Evolutionary conservation across 108 stramenopile genomes (phyloP).

Genomic region (Tribonema minus): DNA sequence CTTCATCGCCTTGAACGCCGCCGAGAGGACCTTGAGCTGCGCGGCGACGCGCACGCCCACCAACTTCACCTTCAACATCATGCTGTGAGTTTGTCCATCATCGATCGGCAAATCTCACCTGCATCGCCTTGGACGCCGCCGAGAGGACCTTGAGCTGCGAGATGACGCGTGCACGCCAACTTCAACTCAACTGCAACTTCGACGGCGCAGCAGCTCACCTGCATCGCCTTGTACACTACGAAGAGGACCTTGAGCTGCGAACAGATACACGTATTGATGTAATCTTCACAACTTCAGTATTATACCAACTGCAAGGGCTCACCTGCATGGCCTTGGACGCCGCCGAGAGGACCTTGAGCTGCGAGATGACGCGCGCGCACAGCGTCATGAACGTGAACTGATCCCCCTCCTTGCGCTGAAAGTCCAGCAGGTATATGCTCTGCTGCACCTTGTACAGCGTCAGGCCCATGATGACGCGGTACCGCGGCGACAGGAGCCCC

Average conservation of each 20-base stretch:
- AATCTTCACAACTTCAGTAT: not conserved
- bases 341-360: conserved; percentile 93
- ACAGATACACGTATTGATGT: not conserved
- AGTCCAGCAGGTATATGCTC: conserved; percentile 93
- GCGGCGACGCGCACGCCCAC: conserved; percentile 87
- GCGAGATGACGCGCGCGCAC: conserved; percentile 86
- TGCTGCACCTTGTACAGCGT: conserved; percentile 98
- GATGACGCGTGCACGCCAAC: conserved; percentile 74
- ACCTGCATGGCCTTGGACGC: conserved; percentile 10
- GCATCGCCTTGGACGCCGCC: conserved; percentile 54
- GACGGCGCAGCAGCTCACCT: not conserved
- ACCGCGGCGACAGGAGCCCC: conserved; percentile 52
- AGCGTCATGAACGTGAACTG: conserved; percentile 97
- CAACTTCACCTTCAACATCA: conserved; percentile 96
- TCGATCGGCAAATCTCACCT: too few relatives aligned
- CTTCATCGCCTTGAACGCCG: conserved; percentile 41
- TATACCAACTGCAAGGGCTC: too few relatives aligned
- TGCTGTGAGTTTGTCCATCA: too few relatives aligned
- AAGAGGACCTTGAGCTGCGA: not conserved
- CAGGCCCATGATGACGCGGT: conserved; percentile 83
- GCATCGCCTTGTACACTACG: not conserved
- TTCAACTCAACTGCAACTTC: too few relatives aligned
- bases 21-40: conserved; percentile 90
- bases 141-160: conserved; percentile 91
- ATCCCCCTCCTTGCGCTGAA: conserved; percentile 94